A percentile compares a stretch with the other conserved stretches of the same genome.
phyloP scores from a whole-genome alignment of 2,329 filamentous ascomycete genomes.

The Exophiala oligosperma region DNA sequence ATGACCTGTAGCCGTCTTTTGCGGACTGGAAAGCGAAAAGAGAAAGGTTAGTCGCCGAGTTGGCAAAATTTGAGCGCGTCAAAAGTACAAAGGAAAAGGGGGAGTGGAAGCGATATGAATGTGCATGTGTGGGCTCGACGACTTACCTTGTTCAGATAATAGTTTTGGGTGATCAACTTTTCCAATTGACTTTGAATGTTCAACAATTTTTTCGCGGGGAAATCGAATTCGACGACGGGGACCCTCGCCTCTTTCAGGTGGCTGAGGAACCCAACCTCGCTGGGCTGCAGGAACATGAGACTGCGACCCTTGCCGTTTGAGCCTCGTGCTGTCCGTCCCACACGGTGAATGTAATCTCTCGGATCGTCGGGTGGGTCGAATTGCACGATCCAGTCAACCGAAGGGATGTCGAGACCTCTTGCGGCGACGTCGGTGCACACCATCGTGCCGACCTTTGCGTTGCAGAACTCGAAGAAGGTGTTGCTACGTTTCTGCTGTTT shows the following conservation, averaged over 20 bases:
- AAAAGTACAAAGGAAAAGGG: not conserved
- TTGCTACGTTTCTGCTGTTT: conserved; percentile 99
- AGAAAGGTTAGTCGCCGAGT: not conserved
- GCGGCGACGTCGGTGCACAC: conserved; percentile 98
- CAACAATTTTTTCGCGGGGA: conserved; percentile 86
- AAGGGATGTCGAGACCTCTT: conserved; percentile 90
- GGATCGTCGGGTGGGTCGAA: conserved; percentile 93
- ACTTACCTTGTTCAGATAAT: conserved; percentile 84
- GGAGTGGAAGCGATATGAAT: not conserved
- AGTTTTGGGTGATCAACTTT: conserved; percentile 91
- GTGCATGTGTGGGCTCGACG: conserved; percentile 21
- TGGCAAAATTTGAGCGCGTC: no score
- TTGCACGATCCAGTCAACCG: conserved; percentile 95
- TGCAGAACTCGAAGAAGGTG: conserved; percentile 95
- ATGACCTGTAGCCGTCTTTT: conserved; percentile 78
- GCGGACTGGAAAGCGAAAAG: conserved; percentile 46
- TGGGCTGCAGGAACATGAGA: conserved; percentile 89
- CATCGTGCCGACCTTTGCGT: conserved; percentile 78
- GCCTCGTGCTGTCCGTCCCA: conserved; percentile 89
- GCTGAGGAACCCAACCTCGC: conserved; percentile 86
- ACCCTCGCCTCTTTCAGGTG: conserved; percentile 90
- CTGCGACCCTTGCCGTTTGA: conserved; percentile 80
- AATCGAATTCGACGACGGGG: conserved; percentile 93
- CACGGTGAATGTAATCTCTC: conserved; percentile 90
- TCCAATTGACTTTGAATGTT: conserved; percentile 90